Evolutionary conservation across 805 yeast genomes (phyloP).

Genomic region (Ogataea pignaliae): DNA sequence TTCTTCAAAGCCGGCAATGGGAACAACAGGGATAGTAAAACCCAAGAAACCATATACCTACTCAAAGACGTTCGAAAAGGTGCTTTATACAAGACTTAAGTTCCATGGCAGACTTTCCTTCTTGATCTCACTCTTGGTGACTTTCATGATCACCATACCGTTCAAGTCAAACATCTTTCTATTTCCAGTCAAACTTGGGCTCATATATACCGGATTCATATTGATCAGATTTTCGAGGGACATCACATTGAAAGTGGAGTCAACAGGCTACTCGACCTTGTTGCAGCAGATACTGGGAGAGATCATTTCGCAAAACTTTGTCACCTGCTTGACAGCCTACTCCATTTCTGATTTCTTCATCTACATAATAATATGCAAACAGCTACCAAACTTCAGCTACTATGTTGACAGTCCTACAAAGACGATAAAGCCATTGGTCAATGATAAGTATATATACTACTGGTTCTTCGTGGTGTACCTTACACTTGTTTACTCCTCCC

Average conservation of each 20-base stretch:
- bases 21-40: conserved; percentile 1
- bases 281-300: conserved; percentile 25
- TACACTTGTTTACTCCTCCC: conserved; percentile 44
- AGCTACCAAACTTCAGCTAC: conserved; percentile 22
- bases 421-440: conserved; percentile 38
- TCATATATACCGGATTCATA: conserved; percentile 27
- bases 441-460: conserved; percentile 43
- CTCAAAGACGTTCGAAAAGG: conserved; percentile 20
- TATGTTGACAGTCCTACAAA: conserved; percentile 31
- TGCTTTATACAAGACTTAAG: conserved; percentile 22
- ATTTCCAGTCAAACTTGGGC: conserved; percentile 22
- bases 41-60: conserved; percentile 20
- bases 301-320: conserved; percentile 19
- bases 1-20: not conserved
- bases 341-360: conserved; percentile 17
- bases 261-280: conserved; percentile 18
- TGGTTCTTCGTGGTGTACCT: conserved; percentile 42
- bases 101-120: conserved; percentile 27
- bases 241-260: conserved; percentile 22
- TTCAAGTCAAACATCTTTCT: conserved; percentile 15
- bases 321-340: conserved; percentile 19
- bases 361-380: conserved; percentile 17
- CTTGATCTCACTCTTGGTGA: conserved; percentile 15
- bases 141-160: conserved; percentile 19
- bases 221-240: conserved; percentile 28